A percentile compares a stretch with the other conserved stretches of the same genome.
Evolutionary conservation across 31 red algal genomes (phyloP).

Genomic region (Odonthalia washingtoniensis): DNA sequence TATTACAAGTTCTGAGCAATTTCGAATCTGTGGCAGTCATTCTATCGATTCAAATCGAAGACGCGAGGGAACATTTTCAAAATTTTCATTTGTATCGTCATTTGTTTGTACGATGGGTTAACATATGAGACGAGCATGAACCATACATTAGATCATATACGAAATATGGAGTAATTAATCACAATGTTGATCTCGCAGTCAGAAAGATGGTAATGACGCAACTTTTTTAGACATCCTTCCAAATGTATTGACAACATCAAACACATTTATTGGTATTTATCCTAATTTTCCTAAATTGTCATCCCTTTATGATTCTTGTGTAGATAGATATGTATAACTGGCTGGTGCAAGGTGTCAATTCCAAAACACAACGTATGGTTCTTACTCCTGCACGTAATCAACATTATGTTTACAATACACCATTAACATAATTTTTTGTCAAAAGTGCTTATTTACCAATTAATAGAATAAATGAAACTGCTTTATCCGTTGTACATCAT

Average conservation of each 20-base stretch:
- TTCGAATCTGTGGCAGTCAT: slow-evolving; percentile 49
- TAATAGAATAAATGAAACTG: slow-evolving; percentile 58
- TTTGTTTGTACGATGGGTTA: slow-evolving; percentile 64
- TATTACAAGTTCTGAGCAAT: too few species aligned
- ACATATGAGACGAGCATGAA: slow-evolving; percentile 66
- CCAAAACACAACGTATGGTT: slow-evolving; percentile 62
- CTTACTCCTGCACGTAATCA: slow-evolving; percentile 64
- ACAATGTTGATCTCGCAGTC: slow-evolving; percentile 59
- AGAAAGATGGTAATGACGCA: slow-evolving; percentile 41
- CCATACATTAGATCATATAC: slow-evolving; percentile 38
- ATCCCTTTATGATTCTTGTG: slow-evolving; percentile 69
- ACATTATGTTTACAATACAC: slow-evolving; percentile 55
- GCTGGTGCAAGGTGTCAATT: slow-evolving; percentile 44
- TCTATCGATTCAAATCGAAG: slow-evolving; percentile 67
- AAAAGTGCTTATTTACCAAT: slow-evolving; percentile 74
- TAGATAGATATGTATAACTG: slow-evolving; percentile 65
- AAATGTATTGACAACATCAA: slow-evolving; percentile 57
- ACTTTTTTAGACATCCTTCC: slow-evolving; percentile 69
- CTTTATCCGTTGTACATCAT: slow-evolving; percentile 62
- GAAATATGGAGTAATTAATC: slow-evolving; percentile 66
- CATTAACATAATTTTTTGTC: slow-evolving; percentile 71
- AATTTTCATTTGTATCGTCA: slow-evolving; percentile 70
- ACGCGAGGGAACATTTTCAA: slow-evolving; percentile 49
- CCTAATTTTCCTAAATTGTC: slow-evolving; percentile 66
- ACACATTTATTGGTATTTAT: slow-evolving; percentile 57